phyloP scores from a whole-genome alignment of 2,329 filamentous ascomycete species.

The Pseudogymnoascus sp. region DNA sequence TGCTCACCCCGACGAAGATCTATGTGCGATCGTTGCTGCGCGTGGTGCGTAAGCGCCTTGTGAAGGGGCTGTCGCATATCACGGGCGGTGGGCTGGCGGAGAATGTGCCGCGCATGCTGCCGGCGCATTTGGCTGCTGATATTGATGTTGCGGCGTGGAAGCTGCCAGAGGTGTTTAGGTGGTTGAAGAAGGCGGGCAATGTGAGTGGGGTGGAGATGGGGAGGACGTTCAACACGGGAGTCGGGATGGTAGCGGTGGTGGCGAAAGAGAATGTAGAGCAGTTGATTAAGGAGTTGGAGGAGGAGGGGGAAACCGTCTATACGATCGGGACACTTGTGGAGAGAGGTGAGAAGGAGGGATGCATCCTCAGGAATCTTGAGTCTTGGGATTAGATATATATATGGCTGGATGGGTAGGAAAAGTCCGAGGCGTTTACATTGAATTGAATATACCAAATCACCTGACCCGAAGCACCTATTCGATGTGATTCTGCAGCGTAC shows the following conservation, averaged over 20 bases:
- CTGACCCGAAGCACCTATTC: neutral
- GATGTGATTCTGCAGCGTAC: neutral
- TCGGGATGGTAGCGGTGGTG: slow-evolving; percentile 90
- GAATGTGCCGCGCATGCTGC: slow-evolving; percentile 92
- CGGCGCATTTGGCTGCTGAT: slow-evolving; percentile 64
- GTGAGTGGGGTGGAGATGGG: slow-evolving; percentile 74
- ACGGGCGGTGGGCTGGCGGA: slow-evolving; percentile 88
- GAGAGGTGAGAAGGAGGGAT: slow-evolving; percentile 47
- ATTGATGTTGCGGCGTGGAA: slow-evolving; percentile 71
- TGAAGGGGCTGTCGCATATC: slow-evolving; percentile 95
- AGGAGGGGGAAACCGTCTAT: slow-evolving; percentile 67
- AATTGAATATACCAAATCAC: slow-evolving; percentile 10
- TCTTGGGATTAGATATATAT: slow-evolving; percentile 23
- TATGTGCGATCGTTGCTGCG: slow-evolving; percentile 79
- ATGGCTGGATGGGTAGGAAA: neutral
- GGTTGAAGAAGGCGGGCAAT: slow-evolving; percentile 68
- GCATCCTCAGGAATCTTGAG: slow-evolving; percentile 50
- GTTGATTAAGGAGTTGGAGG: slow-evolving; percentile 51
- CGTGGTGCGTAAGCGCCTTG: slow-evolving; percentile 49
- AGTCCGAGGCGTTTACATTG: slow-evolving; percentile 7
- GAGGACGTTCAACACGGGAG: slow-evolving; percentile 85
- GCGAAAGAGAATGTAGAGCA: slow-evolving; percentile 51
- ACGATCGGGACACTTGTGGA: slow-evolving; percentile 62
- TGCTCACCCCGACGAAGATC: slow-evolving; percentile 85
- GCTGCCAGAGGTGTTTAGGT: slow-evolving; percentile 71